Evolutionary conservation across 768 basidiomycete genomes (phyloP).

Genomic region (Lentinula raphanica): DNA sequence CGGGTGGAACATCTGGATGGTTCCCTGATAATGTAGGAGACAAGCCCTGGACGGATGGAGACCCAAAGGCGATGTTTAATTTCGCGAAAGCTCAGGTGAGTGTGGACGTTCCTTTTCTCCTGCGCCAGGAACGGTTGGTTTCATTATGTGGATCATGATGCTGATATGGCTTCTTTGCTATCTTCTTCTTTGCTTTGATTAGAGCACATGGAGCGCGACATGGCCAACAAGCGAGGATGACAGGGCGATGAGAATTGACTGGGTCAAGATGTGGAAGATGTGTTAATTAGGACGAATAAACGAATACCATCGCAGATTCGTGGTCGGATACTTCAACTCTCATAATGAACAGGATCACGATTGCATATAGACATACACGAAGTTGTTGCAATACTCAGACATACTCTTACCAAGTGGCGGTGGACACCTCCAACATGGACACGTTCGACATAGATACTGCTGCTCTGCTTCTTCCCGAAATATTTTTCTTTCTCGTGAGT

Average conservation of each 20-base stretch:
- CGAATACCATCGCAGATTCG: neutral
- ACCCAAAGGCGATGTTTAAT: conserved; percentile 59
- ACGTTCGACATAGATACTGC: too few relatives aligned
- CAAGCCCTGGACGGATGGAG: conserved; percentile 73
- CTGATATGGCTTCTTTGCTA: neutral
- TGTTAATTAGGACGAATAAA: conserved; percentile 20
- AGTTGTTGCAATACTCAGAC: too few relatives aligned
- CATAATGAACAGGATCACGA: neutral
- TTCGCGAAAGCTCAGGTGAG: conserved; percentile 50
- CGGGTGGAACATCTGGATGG: conserved; percentile 83
- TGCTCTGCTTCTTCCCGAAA: too few relatives aligned
- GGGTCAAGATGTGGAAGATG: conserved; percentile 47
- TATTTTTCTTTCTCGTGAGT: too few relatives aligned
- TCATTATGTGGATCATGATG: conserved; percentile 9
- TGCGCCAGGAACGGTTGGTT: neutral
- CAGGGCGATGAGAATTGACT: conserved; percentile 61
- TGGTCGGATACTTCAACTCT: neutral
- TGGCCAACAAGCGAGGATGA: conserved; percentile 61
- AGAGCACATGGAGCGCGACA: conserved; percentile 60
- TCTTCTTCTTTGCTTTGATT: neutral
- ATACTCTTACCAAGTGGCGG: too few relatives aligned
- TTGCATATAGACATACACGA: too few relatives aligned
- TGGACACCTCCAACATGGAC: too few relatives aligned
- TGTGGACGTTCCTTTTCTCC: neutral
- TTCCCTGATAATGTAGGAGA: conserved; percentile 75